Conservation (phyloP, 1,284 basidiomycete genomes). For the Golubevia pallescens region DNA sequence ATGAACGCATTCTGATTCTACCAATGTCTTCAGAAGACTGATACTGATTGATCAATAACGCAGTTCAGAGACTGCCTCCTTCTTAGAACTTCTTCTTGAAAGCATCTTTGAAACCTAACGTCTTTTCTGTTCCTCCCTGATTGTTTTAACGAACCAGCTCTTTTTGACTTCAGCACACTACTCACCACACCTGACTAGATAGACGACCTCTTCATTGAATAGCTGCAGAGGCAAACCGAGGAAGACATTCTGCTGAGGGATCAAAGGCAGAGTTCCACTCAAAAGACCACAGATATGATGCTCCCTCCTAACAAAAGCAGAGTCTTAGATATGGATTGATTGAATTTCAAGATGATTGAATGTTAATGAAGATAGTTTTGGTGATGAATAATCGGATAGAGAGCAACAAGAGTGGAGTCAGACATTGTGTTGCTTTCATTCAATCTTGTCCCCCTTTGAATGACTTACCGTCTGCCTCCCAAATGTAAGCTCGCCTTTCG, state of each 20-base stretch:
- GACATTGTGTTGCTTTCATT: too few species aligned
- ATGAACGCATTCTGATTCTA: too few species aligned
- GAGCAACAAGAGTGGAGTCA: slow-evolving; percentile 12
- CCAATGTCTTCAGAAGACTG: too few species aligned
- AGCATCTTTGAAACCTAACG: too few species aligned
- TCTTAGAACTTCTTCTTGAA: too few species aligned
- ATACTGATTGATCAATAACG: too few species aligned
- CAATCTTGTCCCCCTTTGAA: too few species aligned
- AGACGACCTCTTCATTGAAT: slow-evolving; percentile 87
- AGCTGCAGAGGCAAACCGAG: slow-evolving; percentile 86
- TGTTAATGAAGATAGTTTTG: slow-evolving; percentile 35
- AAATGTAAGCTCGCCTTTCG: too few species aligned
- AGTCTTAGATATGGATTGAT: slow-evolving; percentile 69
- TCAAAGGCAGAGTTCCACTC: slow-evolving; percentile 87
- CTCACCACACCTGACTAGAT: slow-evolving; percentile 80
- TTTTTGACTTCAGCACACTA: slow-evolving; percentile 7
- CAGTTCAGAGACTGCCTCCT: too few species aligned
- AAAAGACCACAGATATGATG: slow-evolving; percentile 85
- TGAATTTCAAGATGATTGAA: neutral
- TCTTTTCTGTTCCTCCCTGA: too few species aligned
- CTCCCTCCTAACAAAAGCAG: slow-evolving; percentile 76
- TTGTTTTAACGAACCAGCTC: neutral
- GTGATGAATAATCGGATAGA: slow-evolving; percentile 15
- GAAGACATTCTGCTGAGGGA: slow-evolving; percentile 96
- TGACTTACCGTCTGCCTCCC: too few species aligned